Evolutionary conservation across 129 eudicot species (phyloP), one percentile per base, ranked within the genome.

Genomic region (Escallonia herrerae): DNA sequence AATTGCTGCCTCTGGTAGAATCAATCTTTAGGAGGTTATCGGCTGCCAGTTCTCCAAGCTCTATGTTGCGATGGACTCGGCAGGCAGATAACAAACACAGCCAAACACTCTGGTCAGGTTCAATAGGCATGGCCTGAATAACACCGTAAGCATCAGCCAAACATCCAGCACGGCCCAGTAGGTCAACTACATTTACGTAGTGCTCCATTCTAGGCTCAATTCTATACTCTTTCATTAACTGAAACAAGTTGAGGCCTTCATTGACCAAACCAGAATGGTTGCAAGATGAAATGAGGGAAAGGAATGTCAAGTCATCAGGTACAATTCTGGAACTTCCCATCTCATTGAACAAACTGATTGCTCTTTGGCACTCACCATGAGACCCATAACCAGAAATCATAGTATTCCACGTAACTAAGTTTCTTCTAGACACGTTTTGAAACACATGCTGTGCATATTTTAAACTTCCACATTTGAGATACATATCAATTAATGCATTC

Each of bases 261-360:
- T 68, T 52, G 2, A 68, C 33, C n/a, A 67, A 59, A 37, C 79
- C 79, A 49, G 69, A 60, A 38, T 74, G 79, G 39, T 74, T 76
- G 79, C 83, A 79, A 5, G 83, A 73, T 7, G 79, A 79, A 47
- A 74, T 63, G 37, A 79, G 64, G 58, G 76, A 74, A 43, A 79
- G 69, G 3, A 51, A 76, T 37, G 60, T 79, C 14, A 51, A 72
- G 7, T 61, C 79, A 53, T 74, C 79, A 13, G 79, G 76, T 43
- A 59, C n/a, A n/a, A 38, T 43, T 67, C 73, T 63, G 5, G 39
- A 52, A 15, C 5, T 39, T 60, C 49, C 53, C 79, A 74, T 74
- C 73, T 66, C 73, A 7, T 50, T 15, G 50, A 59, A 39, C 61
- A 74, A 40, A 14, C 52, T 37, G 13, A 67, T 66, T 60, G 79